Base-by-base conservation (phyloP, 495 filamentous ascomycete genomes). In the Cercophora sp. region DNA sequence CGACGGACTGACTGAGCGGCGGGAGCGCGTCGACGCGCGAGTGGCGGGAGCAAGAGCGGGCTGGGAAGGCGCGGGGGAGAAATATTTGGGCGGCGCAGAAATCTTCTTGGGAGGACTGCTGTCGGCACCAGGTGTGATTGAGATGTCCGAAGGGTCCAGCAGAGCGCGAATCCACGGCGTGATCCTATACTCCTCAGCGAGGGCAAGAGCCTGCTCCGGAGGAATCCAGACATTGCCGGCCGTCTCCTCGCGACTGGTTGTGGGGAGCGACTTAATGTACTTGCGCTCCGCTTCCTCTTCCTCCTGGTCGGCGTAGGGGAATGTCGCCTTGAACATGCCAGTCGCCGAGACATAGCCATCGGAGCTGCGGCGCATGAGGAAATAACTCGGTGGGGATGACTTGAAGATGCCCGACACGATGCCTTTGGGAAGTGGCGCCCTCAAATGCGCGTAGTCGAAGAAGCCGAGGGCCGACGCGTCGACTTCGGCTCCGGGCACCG, bases 241-340 rank as follows among this genome's bases (percentile, higher is more conserved):
- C 23, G 93, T 91, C 72, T 98, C 93, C 57, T 96, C 89, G 46
- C 79, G 78, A 54, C 88, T 91, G 3, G 91, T 94, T 5, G 83
- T 82, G 25, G 80, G 70, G 18, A 92, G 82, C 9, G 74, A 76
- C 69, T 93, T 96, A 62, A 97, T 78, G 59, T 89, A 92, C 56
- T 85, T 87, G 55, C 91, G 86, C 76, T 98, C 93, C 6, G 73
- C 74, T 55, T 86, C 83, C 69, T 98, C 93, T 64, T 98, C 94
- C 5, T 83, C 80, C 25, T 79, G 70, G 52, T 86, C 85, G 11
- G 93, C 90, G 78, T 91, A 97, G 3, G 93, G 93, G 67, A 96
- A 98, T 5, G 92, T 89, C 50, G 94, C 94, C 73, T 97, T 98
- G 79, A 97, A 98, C 94, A 98, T 97, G 65, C 94, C 93, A 46